Evolutionary conservation across 306 rosid genomes (phyloP).

Genomic region (Cucurbita argyrosperma): DNA sequence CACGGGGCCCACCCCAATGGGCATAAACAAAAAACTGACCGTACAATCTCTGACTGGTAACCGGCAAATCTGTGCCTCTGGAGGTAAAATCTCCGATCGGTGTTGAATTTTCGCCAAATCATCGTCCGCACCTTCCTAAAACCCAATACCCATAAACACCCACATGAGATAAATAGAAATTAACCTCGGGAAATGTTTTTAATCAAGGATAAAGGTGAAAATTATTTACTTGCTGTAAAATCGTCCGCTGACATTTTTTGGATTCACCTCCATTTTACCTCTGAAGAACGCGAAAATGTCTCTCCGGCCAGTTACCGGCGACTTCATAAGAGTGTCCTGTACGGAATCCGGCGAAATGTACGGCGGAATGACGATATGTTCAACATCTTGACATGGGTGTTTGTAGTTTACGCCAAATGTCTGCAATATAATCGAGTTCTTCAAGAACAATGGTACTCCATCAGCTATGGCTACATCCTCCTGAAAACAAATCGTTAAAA

Average conservation of each 20-base stretch:
- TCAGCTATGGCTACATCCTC: constrained; percentile 69
- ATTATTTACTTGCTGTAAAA: constrained; percentile 80
- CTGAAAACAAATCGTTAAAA: constrained; percentile 9
- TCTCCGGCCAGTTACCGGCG: constrained; percentile 35
- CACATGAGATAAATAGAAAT: background rate
- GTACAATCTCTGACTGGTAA: constrained; percentile 74
- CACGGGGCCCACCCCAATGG: constrained; percentile 99
- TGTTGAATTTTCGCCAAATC: constrained; percentile 59
- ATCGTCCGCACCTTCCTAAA: constrained; percentile 60
- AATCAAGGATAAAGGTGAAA: background rate
- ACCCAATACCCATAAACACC: background rate
- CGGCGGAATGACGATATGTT: constrained; percentile 81
- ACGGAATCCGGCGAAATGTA: constrained; percentile 52
- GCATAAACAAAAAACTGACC: constrained; percentile 71
- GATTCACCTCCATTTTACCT: constrained; percentile 92
- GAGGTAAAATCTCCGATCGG: constrained; percentile 55
- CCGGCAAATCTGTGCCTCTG: constrained; percentile 64
- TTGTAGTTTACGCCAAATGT: constrained; percentile 58
- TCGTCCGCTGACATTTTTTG: constrained; percentile 81
- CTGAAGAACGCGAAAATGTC: constrained; percentile 83
- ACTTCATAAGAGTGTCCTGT: constrained; percentile 19
- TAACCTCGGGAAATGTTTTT: background rate
- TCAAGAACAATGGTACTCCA: constrained; percentile 62
- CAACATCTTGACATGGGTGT: constrained; percentile 83
- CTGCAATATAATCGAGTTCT: constrained; percentile 65